A percentile compares a stretch with the other conserved stretches of the same genome.
Conservation (phyloP, 169 alveolate genomes). For the Eimeria falciformis region DNA sequence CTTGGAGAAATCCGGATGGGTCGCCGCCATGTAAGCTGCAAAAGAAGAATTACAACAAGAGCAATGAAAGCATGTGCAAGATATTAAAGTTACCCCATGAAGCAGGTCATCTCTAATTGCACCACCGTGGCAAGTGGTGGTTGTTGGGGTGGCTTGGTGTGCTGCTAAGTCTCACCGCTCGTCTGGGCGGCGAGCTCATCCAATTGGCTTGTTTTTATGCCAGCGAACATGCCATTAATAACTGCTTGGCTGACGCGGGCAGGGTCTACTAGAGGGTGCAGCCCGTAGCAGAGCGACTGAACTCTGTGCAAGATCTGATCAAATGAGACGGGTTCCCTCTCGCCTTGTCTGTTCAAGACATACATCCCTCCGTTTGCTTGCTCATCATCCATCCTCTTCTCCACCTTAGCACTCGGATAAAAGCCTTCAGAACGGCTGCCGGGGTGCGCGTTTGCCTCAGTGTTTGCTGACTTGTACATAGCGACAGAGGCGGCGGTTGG, state of each 20-base stretch:
- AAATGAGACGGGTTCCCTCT: slow-evolving; percentile 79
- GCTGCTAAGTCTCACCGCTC: slow-evolving; percentile 87
- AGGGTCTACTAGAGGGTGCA: slow-evolving; percentile 69
- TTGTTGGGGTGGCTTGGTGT: no score
- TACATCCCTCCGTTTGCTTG: slow-evolving; percentile 73
- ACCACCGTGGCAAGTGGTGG: no score
- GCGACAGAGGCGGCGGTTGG: no score
- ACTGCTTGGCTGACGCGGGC: slow-evolving; percentile 34
- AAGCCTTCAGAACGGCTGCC: no score
- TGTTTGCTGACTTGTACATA: no score
- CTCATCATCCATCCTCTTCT: background rate
- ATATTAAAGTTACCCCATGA: background rate
- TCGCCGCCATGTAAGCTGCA: slow-evolving; percentile 98
- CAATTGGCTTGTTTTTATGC: slow-evolving; percentile 83
- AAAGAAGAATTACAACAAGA: background rate
- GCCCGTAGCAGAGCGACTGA: slow-evolving; percentile 68
- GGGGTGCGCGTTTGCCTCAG: no score
- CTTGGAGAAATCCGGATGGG: slow-evolving; percentile 97
- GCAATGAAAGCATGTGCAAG: background rate
- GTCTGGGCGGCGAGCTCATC: slow-evolving; percentile 99
- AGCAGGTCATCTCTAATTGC: no score
- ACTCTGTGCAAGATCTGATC: slow-evolving; percentile 79
- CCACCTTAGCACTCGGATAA: no score
- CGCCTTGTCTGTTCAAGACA: slow-evolving; percentile 81
- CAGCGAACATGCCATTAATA: slow-evolving; percentile 79